phyloP scores from a whole-genome alignment of 164 flowering plant genomes.

The Nymphaea thermarum region DNA sequence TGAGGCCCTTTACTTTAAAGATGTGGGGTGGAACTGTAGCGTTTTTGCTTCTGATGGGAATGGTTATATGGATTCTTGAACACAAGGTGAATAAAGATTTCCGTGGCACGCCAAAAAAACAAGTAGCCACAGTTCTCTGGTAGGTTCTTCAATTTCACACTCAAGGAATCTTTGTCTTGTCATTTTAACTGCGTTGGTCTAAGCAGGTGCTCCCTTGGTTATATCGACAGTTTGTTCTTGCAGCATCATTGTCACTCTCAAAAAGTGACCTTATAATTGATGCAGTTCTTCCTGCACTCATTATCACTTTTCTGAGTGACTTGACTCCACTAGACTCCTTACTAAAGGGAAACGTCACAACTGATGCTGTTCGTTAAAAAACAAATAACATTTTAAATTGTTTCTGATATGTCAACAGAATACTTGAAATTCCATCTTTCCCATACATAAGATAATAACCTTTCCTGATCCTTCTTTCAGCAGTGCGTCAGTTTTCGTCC shows the following conservation, averaged over 20 bases:
- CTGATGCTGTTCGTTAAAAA: too few species aligned
- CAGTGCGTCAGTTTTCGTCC: too few species aligned
- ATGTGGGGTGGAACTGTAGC: constrained; percentile 68
- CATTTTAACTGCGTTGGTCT: background rate
- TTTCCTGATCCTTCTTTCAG: too few species aligned
- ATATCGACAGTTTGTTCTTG: background rate
- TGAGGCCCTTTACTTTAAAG: constrained; percentile 58
- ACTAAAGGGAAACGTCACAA: too few species aligned
- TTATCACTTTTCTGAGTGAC: background rate
- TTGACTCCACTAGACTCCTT: background rate
- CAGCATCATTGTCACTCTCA: too few species aligned
- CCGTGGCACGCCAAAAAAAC: constrained; percentile 66
- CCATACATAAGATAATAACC: too few species aligned
- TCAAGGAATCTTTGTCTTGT: background rate
- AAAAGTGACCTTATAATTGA: too few species aligned
- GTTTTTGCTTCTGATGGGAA: constrained; percentile 49
- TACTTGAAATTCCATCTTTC: too few species aligned
- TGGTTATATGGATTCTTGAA: constrained; percentile 79
- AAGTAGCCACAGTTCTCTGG: constrained; percentile 53
- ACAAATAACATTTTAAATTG: background rate
- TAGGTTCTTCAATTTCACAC: constrained; percentile 16
- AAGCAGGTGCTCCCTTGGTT: background rate
- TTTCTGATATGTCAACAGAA: background rate
- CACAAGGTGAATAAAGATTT: constrained; percentile 67
- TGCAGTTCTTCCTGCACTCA: background rate